These are phyloP conservation scores for Didymellaceae sp. DNA, from an alignment of 2,329 filamentous ascomycete genomes.

Conservation along the genomic window DNA sequence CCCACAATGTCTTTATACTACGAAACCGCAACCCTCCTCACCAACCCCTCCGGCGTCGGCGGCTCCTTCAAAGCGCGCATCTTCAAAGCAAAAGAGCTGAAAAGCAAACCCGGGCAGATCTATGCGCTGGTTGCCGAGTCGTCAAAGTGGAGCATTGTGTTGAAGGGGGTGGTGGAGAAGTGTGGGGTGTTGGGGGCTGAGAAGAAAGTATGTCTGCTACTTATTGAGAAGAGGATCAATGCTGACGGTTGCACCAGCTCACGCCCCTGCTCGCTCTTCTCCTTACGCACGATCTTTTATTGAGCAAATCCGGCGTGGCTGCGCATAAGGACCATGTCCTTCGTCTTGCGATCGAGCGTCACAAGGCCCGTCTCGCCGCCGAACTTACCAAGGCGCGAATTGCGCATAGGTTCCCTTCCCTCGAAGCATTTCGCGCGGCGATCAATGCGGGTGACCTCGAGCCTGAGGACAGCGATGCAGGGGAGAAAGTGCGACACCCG, in stretches of 20 bases:
- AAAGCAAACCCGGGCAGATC: slow-evolving; percentile 79
- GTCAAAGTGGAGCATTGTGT: slow-evolving; percentile 84
- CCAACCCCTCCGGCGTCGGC: slow-evolving; percentile 66
- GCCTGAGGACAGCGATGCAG: slow-evolving; percentile 47
- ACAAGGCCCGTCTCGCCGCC: slow-evolving; percentile 79
- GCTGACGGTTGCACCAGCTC: slow-evolving; percentile 66
- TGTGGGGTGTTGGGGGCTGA: slow-evolving; percentile 79
- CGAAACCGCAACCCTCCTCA: slow-evolving; percentile 80
- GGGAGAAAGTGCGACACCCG: slow-evolving; percentile 65
- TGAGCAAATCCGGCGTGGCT: slow-evolving; percentile 82
- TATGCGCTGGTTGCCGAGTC: slow-evolving; percentile 88
- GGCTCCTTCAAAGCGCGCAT: slow-evolving; percentile 88
- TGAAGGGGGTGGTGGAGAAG: slow-evolving; percentile 89
- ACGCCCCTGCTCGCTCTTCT: slow-evolving; percentile 81
- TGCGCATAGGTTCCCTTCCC: slow-evolving; percentile 69
- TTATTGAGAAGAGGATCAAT: too few species aligned
- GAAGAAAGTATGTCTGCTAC: slow-evolving; percentile 70
- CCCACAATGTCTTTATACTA: slow-evolving; percentile 88
- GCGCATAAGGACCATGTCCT: slow-evolving; percentile 81
- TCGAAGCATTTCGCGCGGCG: slow-evolving; percentile 69
- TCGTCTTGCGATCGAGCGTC: slow-evolving; percentile 74
- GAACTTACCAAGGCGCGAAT: slow-evolving; percentile 84
- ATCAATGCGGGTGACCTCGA: slow-evolving; percentile 56
- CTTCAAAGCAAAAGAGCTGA: slow-evolving; percentile 75
- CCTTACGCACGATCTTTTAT: slow-evolving; percentile 82